phyloP scores from a whole-genome alignment of 2,329 filamentous ascomycete genomes.

The Cercospora janseana region DNA sequence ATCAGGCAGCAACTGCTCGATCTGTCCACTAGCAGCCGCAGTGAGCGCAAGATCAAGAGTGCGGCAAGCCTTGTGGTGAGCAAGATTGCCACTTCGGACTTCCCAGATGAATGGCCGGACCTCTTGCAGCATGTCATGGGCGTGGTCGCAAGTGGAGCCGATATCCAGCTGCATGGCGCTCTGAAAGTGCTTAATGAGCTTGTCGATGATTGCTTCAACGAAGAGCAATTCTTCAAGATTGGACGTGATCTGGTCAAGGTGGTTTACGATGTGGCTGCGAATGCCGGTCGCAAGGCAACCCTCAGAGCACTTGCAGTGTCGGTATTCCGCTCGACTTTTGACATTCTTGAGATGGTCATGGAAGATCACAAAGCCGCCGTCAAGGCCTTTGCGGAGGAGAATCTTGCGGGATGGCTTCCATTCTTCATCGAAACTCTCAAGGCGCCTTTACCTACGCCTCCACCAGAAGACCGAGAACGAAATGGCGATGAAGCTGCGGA shows the following conservation, averaged over 20 bases:
- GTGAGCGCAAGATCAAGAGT: slow-evolving; percentile 81
- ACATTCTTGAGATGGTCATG: slow-evolving; percentile 94
- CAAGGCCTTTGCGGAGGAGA: slow-evolving; percentile 83
- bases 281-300: slow-evolving; percentile 66
- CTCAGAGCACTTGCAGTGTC: slow-evolving; percentile 82
- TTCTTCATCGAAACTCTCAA: slow-evolving; percentile 83
- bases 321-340: slow-evolving; percentile 88
- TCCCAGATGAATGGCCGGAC: slow-evolving; percentile 91
- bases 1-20: slow-evolving; percentile 73
- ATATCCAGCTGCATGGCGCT: slow-evolving; percentile 82
- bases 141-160: slow-evolving; percentile 71
- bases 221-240: slow-evolving; percentile 91
- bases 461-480: slow-evolving; percentile 60
- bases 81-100: slow-evolving; percentile 91
- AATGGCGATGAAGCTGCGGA: slow-evolving; percentile 57
- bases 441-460: slow-evolving; percentile 63
- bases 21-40: slow-evolving; percentile 69
- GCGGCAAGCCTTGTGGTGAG: slow-evolving; percentile 86
- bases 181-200: slow-evolving; percentile 84
- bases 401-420: slow-evolving; percentile 76
- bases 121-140: slow-evolving; percentile 77
- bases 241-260: slow-evolving; percentile 81
- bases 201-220: slow-evolving; percentile 88
- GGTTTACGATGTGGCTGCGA: slow-evolving; percentile 77
- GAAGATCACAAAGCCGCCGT: slow-evolving; percentile 86